These are phyloP conservation scores for Leishmania amazonensis DNA, from an alignment of 208 protist genomes.

Conservation along the genomic window DNA sequence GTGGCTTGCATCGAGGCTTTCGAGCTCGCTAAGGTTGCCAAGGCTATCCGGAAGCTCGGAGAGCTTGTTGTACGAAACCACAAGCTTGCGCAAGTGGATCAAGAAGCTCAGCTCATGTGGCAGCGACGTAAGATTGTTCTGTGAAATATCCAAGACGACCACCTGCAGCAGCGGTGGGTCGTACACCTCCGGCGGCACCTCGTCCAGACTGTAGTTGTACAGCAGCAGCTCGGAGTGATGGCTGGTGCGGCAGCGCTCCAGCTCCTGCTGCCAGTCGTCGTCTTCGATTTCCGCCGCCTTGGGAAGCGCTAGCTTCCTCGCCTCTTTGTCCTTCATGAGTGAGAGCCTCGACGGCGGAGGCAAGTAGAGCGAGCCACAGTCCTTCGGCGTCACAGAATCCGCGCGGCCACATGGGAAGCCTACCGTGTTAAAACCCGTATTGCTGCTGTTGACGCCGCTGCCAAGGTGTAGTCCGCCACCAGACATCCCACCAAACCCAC, in stretches of 20 bases:
- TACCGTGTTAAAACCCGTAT: not conserved
- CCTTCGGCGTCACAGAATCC: conserved; percentile 22
- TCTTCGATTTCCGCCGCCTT: conserved; percentile 79
- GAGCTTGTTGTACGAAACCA: conserved; percentile 85
- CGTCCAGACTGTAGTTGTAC: conserved; percentile 67
- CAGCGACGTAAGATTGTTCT: conserved; percentile 69
- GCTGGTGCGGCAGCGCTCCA: conserved; percentile 57
- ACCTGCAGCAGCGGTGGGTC: conserved; percentile 71
- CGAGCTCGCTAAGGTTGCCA: conserved; percentile 62
- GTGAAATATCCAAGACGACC: conserved; percentile 65
- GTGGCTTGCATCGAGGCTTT: conserved; percentile 81
- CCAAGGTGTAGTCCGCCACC: not conserved
- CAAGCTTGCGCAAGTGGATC: conserved; percentile 54
- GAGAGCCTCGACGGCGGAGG: conserved; percentile 27
- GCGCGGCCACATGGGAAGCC: conserved; percentile 16
- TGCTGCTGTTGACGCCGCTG: conserved; percentile 1
- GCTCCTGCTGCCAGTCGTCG: conserved; percentile 70
- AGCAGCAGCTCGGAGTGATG: conserved; percentile 61
- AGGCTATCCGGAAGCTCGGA: conserved; percentile 71
- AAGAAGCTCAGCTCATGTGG: conserved; percentile 80
- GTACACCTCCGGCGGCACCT: conserved; percentile 73
- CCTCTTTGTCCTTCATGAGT: conserved; percentile 28
- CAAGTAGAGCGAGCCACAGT: conserved; percentile 14
- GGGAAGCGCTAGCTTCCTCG: conserved; percentile 51
- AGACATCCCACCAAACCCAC: conserved; percentile 12